phyloP scores from a whole-genome alignment of 139 green algal genomes.

The Tetratostichococcus sp. region DNA sequence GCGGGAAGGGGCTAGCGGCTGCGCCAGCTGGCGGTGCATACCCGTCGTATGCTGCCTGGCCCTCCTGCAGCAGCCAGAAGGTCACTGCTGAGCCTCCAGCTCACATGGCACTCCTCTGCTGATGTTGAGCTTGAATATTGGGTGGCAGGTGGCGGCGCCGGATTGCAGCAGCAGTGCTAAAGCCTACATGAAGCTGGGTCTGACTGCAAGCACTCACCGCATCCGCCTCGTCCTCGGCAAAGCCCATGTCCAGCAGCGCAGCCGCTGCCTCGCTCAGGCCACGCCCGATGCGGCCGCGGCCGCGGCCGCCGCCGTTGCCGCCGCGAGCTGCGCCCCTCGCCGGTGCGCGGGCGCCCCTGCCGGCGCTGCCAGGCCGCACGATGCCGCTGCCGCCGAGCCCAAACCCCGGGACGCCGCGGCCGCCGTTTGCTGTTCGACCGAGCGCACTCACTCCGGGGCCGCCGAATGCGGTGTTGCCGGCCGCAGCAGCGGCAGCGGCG shows the following conservation, averaged over 20 bases:
- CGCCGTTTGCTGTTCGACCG: too few species aligned
- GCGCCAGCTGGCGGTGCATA: neutral
- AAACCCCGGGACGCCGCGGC: conserved; percentile 1
- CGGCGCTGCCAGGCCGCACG: conserved; percentile 10
- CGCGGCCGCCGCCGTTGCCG: conserved; percentile 4
- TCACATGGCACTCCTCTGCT: too few species aligned
- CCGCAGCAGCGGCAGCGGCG: conserved; percentile 10
- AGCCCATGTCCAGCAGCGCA: conserved; percentile 66
- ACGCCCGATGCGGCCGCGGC: neutral
- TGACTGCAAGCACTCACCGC: neutral
- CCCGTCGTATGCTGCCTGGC: neutral
- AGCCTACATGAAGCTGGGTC: too few species aligned
- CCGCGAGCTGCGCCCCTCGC: neutral
- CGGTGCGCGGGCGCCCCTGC: neutral
- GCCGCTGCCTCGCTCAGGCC: conserved; percentile 68
- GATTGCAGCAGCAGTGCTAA: too few species aligned
- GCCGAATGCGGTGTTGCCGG: neutral
- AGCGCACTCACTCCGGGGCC: neutral
- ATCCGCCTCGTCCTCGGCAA: conserved; percentile 29
- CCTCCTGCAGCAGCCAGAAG: conserved; percentile 10
- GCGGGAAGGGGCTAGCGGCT: conserved; percentile 1
- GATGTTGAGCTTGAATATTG: too few species aligned
- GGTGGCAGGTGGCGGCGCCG: too few species aligned
- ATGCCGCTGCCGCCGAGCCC: neutral
- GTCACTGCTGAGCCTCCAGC: too few species aligned